Base-by-base conservation (phyloP, 768 basidiomycete genomes). In the Leccinum disarticulatum region DNA sequence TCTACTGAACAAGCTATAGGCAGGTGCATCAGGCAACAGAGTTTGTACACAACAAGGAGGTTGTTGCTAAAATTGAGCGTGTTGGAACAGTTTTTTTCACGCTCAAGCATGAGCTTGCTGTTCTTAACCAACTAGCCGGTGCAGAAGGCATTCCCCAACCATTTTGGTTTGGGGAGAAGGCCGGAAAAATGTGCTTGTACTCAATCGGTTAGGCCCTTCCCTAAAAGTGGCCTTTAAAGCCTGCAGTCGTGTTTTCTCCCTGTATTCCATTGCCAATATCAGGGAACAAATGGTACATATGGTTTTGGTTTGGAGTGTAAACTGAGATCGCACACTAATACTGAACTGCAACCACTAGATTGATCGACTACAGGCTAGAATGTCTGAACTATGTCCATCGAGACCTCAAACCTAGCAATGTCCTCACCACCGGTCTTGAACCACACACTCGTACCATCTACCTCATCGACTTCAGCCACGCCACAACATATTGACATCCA, bases 331-430 rank as follows among this genome's bases (percentile, higher is more conserved):
- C 6, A 25, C 11, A 4, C 47, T 25, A 13, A 48, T 25, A 10
- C 25, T 28, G 28, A 30, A 30, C 7, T 30, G 30, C 8, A 30
- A 30, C 48, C 22, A 27, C 19, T 28, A 49, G 48, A 49, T 49
- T 22, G 27, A 49, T 49, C n/a, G 25, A 28, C 22, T 49, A 10
- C 48, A 49, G 27, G 6, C 22, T 48, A n/a, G n/a, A n/a, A n/a
- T n/a, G 7, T 2, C 27, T 22, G 9, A 49, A 50, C 27, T 55
- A 30, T 2, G 7, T 59, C 28, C 54, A 59, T 1, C 17, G n/a
- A 1, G 17, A 59, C 17, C 52, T 59, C 27, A 59, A 59, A 30
- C 58, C n/a, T 0, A 54, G 49, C 14, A 59, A 59, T n/a, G 8
- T 50, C n/a, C 35, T 59, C 1, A 41, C 41, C 2, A 27, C n/a